phyloP scores from a whole-genome alignment of 2,329 filamentous ascomycete genomes.

The Ilyonectria destructans region DNA sequence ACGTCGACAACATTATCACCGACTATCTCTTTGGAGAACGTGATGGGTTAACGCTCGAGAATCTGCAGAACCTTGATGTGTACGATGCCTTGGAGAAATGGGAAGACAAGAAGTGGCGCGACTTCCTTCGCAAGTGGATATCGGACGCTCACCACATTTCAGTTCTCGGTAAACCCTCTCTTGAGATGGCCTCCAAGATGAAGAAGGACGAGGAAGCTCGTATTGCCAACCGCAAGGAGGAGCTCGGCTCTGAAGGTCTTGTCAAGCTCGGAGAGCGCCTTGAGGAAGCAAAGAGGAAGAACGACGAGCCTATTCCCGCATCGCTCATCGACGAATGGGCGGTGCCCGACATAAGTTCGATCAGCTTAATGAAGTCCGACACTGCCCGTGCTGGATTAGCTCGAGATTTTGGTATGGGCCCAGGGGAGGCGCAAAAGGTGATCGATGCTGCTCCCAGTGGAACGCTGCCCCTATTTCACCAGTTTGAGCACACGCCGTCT shows the following conservation, averaged over 20 bases:
- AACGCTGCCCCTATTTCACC: constrained; percentile 87
- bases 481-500: constrained; percentile 94
- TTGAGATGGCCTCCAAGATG: constrained; percentile 83
- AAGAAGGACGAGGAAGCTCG: constrained; percentile 87
- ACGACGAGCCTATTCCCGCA: constrained; percentile 88
- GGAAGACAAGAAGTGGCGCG: constrained; percentile 88
- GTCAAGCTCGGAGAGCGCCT: constrained; percentile 82
- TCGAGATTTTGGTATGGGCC: constrained; percentile 76
- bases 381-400: constrained; percentile 91
- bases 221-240: constrained; percentile 83
- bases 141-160: too few species aligned
- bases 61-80: constrained; percentile 71
- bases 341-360: constrained; percentile 89
- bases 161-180: too few species aligned
- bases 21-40: constrained; percentile 93
- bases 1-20: constrained; percentile 87
- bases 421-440: constrained; percentile 81
- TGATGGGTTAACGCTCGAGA: constrained; percentile 82
- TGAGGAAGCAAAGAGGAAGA: constrained; percentile 88
- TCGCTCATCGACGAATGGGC: constrained; percentile 85
- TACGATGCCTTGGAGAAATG: constrained; percentile 83
- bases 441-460: constrained; percentile 78
- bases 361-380: constrained; percentile 92
- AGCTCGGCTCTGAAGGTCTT: constrained; percentile 87
- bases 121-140: constrained; percentile 88